phyloP scores from a whole-genome alignment of 2,329 filamentous ascomycete genomes.

The Claviceps capensis region DNA sequence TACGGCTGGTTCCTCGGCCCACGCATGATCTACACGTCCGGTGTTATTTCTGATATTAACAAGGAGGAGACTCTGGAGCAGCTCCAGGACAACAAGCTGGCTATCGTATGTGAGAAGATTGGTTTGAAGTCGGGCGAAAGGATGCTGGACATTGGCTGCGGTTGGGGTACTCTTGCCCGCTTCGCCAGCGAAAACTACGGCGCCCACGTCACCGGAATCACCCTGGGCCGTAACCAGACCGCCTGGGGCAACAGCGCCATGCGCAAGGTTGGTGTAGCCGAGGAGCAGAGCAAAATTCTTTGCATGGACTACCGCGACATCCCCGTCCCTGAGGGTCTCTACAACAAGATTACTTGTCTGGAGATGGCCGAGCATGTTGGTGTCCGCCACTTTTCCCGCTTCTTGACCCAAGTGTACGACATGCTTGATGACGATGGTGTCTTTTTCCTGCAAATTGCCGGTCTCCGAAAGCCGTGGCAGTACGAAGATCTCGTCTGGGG shows the following conservation, averaged over 20 bases:
- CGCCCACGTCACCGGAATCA: conserved; percentile 74
- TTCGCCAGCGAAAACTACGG: conserved; percentile 90
- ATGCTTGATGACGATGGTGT: conserved; percentile 95
- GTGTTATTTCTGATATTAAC: conserved; percentile 78
- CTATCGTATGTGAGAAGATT: conserved; percentile 92
- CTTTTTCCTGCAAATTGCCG: conserved; percentile 92
- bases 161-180: conserved; percentile 91
- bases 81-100: conserved; percentile 95
- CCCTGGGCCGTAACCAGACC: conserved; percentile 89
- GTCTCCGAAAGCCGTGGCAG: conserved; percentile 89
- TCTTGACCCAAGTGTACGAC: conserved; percentile 77
- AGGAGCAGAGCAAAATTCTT: conserved; percentile 80
- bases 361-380: conserved; percentile 99
- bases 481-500: conserved; percentile 98
- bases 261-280: conserved; percentile 64
- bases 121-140: conserved; percentile 65
- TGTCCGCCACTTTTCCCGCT: conserved; percentile 70
- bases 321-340: conserved; percentile 52
- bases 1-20: conserved; percentile 98
- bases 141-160: conserved; percentile 90
- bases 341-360: conserved; percentile 92
- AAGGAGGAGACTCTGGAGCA: conserved; percentile 85
- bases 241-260: conserved; percentile 91
- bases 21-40: conserved; percentile 97
- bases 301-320: conserved; percentile 98